These are phyloP conservation scores for Teunomyces panamensis DNA, from an alignment of 805 yeast genomes.

Conservation along the genomic window DNA sequence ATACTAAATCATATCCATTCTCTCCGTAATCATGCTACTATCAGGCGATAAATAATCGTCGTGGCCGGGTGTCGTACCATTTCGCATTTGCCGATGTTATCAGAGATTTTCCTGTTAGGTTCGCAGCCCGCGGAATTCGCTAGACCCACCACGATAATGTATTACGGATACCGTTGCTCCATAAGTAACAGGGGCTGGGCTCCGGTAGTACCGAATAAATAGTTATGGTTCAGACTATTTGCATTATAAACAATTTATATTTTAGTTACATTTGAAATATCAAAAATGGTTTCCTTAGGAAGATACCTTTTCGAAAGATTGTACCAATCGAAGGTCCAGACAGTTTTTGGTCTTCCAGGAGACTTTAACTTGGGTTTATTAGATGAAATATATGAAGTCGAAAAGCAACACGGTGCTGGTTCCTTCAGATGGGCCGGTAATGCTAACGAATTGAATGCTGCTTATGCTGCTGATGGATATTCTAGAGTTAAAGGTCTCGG, in stretches of 20 bases:
- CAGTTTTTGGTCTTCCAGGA: conserved; percentile 80
- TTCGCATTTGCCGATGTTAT: neutral
- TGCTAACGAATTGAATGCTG: conserved; percentile 86
- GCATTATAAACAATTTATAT: neutral
- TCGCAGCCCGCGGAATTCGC: neutral
- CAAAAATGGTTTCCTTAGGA: conserved; percentile 53
- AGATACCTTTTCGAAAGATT: conserved; percentile 76
- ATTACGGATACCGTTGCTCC: neutral
- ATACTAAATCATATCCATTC: neutral
- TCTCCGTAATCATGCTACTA: neutral
- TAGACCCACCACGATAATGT: neutral
- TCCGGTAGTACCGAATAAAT: neutral
- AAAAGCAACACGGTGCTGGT: conserved; percentile 33
- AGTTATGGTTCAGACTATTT: neutral
- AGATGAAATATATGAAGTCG: conserved; percentile 71
- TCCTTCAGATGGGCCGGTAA: conserved; percentile 84
- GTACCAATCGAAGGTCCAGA: conserved; percentile 64
- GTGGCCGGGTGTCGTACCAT: neutral
- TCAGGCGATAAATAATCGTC: neutral
- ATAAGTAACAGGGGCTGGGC: neutral
- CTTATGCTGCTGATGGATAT: conserved; percentile 87
- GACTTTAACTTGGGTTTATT: conserved; percentile 72
- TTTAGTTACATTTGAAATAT: too few species aligned
- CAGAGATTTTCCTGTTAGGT: neutral
- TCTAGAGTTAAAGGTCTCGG: conserved; percentile 76